These are phyloP conservation scores for Tetratostichococcus sp. DNA, from an alignment of 139 green algal genomes.

Conservation along the genomic window DNA sequence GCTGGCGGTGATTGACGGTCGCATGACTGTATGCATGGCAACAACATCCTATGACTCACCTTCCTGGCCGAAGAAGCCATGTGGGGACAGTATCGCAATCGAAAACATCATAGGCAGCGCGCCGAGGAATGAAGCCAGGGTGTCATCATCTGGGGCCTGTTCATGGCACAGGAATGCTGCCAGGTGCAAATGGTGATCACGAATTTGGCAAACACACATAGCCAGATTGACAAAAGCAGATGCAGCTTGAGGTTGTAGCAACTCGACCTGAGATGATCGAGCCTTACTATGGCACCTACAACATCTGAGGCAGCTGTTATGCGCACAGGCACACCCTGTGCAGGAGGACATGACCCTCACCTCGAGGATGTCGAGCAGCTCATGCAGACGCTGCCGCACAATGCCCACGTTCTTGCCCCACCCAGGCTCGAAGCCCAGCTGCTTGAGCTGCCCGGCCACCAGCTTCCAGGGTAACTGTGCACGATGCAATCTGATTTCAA, in stretches of 20 bases:
- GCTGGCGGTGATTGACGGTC: too few relatives aligned
- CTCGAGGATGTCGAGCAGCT: constrained; percentile 72
- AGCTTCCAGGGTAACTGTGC: constrained; percentile 24
- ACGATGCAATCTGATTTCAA: too few relatives aligned
- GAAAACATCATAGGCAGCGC: constrained; percentile 67
- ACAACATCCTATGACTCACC: constrained; percentile 1
- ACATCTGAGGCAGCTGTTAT: too few relatives aligned
- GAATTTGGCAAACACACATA: too few relatives aligned
- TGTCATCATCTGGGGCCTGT: constrained; percentile 62
- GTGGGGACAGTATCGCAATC: constrained; percentile 72
- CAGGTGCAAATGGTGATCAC: too few relatives aligned
- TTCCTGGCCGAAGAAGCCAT: constrained; percentile 80
- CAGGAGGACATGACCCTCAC: background rate
- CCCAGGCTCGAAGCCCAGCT: constrained; percentile 65
- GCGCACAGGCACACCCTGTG: too few relatives aligned
- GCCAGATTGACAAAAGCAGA: too few relatives aligned
- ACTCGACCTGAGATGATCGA: too few relatives aligned
- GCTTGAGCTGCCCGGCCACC: constrained; percentile 22
- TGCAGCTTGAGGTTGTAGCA: too few relatives aligned
- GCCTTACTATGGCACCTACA: too few relatives aligned
- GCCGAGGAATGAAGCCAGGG: constrained; percentile 62
- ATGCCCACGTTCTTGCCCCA: constrained; percentile 62
- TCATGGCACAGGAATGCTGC: background rate
- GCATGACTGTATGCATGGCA: background rate
- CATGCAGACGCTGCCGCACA: constrained; percentile 48